Evolutionary conservation across 306 rosid species (phyloP).

Genomic region (Sicyos baderoa): DNA sequence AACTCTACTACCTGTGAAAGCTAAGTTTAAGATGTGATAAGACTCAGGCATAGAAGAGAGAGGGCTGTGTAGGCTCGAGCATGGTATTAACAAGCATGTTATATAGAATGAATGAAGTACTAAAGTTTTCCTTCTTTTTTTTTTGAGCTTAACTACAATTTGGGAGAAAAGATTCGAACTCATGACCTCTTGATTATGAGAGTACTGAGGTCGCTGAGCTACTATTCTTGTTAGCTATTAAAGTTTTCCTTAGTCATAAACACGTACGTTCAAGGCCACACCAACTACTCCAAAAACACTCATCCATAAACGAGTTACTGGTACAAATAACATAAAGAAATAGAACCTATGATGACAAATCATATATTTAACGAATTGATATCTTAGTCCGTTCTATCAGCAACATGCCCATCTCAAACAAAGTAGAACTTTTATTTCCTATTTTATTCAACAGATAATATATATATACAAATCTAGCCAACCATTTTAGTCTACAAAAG

Average conservation of each 20-base stretch:
- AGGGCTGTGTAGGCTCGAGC: not conserved
- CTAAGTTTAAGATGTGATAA: not conserved
- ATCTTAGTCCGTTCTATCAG: not conserved
- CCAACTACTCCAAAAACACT: not conserved
- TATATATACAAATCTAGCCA: constrained; percentile 19
- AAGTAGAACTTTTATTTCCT: constrained; percentile 13
- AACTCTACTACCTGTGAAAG: not conserved
- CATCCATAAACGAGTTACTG: not conserved
- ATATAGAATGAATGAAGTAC: not conserved
- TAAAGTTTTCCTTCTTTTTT: not conserved
- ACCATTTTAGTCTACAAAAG: constrained; percentile 14
- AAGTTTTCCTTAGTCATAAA: not conserved
- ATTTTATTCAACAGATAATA: constrained; percentile 17
- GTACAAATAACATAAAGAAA: not conserved
- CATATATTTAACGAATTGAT: no score
- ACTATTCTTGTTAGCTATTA: not conserved
- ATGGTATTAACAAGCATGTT: not conserved
- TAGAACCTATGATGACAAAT: not conserved
- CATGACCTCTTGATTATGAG: no score
- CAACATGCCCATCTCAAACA: not conserved
- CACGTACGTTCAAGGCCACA: not conserved
- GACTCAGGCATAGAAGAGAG: not conserved
- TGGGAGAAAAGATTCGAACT: no score
- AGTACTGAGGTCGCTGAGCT: no score
- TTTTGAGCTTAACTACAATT: no score